These are phyloP conservation scores for Brachypodium distachyon DNA, from an alignment of 202 grass and related monocot genomes.

Conservation along the genomic window DNA sequence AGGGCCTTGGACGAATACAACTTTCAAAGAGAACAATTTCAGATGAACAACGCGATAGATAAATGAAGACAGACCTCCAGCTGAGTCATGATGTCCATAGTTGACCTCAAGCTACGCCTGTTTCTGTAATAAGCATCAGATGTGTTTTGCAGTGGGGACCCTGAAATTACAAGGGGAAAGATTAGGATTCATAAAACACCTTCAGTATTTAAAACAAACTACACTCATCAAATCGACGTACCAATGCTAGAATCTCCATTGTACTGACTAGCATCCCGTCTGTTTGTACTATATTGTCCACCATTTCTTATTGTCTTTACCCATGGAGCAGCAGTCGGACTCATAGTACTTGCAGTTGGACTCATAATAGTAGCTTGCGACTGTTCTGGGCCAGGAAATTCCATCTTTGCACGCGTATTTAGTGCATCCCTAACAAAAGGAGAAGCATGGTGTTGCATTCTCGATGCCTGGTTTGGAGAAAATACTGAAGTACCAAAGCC, in stretches of 20 bases:
- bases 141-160: conserved; percentile 48
- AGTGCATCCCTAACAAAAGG: conserved; percentile 39
- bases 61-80: conserved; percentile 57
- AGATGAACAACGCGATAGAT: not conserved
- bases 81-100: conserved; percentile 66
- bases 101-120: conserved; percentile 59
- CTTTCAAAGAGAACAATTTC: not conserved
- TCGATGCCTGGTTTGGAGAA: conserved; percentile 37
- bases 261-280: conserved; percentile 51
- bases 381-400: conserved; percentile 40
- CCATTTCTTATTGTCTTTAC: conserved; percentile 51
- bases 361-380: conserved; percentile 35
- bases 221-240: conserved; percentile 29
- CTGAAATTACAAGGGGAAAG: conserved; percentile 52
- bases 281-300: conserved; percentile 45
- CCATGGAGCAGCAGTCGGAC: conserved; percentile 61
- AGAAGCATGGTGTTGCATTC: conserved; percentile 44
- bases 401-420: conserved; percentile 27
- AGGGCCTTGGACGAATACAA: not conserved
- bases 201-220: conserved; percentile 28
- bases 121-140: conserved; percentile 61
- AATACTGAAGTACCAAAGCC: conserved; percentile 44
- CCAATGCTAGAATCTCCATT: conserved; percentile 57
- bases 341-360: conserved; percentile 38
- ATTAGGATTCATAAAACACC: conserved; percentile 31